A percentile compares a stretch with the other conserved stretches of the same genome.
phyloP scores from a whole-genome alignment of 2,329 filamentous ascomycete species.

The Lachnellula subtilissima region DNA sequence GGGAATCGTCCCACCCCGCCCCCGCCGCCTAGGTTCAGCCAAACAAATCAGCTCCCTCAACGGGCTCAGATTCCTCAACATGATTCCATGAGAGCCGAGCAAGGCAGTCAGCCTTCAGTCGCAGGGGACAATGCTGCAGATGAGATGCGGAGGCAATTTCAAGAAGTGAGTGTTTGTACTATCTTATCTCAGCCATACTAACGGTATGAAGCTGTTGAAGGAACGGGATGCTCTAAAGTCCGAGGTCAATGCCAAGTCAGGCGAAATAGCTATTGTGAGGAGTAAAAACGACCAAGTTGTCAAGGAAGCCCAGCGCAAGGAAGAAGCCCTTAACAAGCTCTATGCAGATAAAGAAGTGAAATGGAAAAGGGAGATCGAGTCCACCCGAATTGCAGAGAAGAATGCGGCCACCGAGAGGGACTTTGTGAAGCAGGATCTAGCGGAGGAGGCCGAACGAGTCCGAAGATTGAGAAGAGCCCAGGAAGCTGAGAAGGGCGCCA shows the following conservation, averaged over 20 bases:
- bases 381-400: constrained; percentile 59
- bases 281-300: constrained; percentile 59
- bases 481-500: constrained; percentile 37
- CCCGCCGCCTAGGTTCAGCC: constrained; percentile 11
- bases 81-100: constrained; percentile 13
- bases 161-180: constrained; percentile 19
- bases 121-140: constrained; percentile 14
- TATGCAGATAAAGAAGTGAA: constrained; percentile 60
- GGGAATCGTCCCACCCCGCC: constrained; percentile 2
- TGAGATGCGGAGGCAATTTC: constrained; percentile 21
- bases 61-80: constrained; percentile 8
- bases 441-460: constrained; percentile 48
- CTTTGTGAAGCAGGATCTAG: constrained; percentile 68
- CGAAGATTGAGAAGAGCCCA: constrained; percentile 39
- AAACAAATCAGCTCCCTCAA: constrained; percentile 1
- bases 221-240: constrained; percentile 51
- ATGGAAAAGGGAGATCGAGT: constrained; percentile 60
- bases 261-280: constrained; percentile 72
- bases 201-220: constrained; percentile 37
- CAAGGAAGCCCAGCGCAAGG: constrained; percentile 57
- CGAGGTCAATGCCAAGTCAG: constrained; percentile 58
- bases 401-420: constrained; percentile 63
- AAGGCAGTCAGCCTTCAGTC: constrained; percentile 12
- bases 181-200: background rate
- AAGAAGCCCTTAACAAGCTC: constrained; percentile 57